phyloP scores from a whole-genome alignment of 306 rosid genomes.

The Cicer bijugum region DNA sequence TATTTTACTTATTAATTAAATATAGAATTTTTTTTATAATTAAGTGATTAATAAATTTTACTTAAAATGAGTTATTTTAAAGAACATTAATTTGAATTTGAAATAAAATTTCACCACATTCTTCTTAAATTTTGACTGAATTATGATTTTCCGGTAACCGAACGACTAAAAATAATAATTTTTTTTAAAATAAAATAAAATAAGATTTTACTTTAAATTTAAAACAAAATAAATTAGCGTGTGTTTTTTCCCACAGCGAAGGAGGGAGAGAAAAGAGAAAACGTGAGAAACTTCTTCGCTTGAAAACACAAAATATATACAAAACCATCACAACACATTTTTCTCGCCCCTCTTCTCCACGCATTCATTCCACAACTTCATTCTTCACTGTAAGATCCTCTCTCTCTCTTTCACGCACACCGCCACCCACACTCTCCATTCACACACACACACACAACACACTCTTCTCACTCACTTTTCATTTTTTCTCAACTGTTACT shows the following conservation, averaged over 20 bases:
- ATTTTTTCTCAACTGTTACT: conserved; percentile 20
- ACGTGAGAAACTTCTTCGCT: conserved; percentile 50
- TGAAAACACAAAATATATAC: conserved; percentile 39
- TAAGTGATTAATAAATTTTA: too few relatives aligned
- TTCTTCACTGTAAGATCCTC: conserved; percentile 51
- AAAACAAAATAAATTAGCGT: too few relatives aligned
- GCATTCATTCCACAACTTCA: conserved; percentile 41
- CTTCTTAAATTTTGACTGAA: too few relatives aligned
- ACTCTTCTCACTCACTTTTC: conserved; percentile 27
- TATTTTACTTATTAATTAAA: too few relatives aligned
- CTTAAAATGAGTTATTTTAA: too few relatives aligned
- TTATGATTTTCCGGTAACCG: too few relatives aligned
- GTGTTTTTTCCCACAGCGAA: conserved; percentile 36
- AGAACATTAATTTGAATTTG: too few relatives aligned
- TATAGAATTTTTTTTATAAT: too few relatives aligned
- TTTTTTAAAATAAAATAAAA: too few relatives aligned
- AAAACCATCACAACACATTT: conserved; percentile 33
- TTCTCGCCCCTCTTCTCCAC: conserved; percentile 35
- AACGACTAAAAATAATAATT: too few relatives aligned
- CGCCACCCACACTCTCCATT: not conserved
- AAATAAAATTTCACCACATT: too few relatives aligned
- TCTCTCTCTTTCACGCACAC: conserved; percentile 11
- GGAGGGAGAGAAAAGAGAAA: conserved; percentile 41
- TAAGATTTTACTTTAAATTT: too few relatives aligned
- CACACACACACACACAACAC: not conserved